phyloP scores from a whole-genome alignment of 2,329 filamentous ascomycete genomes.

The Aspergillus sp. region DNA sequence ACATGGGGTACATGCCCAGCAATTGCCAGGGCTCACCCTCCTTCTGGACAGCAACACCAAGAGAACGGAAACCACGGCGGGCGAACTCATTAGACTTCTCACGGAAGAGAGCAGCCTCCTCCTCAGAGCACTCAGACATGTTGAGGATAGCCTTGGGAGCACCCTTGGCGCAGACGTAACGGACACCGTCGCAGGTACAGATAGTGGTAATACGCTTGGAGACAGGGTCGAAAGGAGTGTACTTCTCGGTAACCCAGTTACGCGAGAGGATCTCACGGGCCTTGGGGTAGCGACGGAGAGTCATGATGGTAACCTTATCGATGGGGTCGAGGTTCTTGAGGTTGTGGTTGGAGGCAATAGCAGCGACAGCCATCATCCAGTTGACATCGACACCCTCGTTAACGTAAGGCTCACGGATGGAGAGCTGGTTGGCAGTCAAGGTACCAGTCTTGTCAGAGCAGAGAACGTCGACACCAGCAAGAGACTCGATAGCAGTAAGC shows the following conservation, averaged over 20 bases:
- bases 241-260: slow-evolving; percentile 71
- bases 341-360: slow-evolving; percentile 71
- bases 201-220: slow-evolving; percentile 71
- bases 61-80: slow-evolving; percentile 71
- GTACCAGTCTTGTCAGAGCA: slow-evolving; percentile 81
- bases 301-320: slow-evolving; percentile 71
- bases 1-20: slow-evolving; percentile 71
- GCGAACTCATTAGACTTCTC: slow-evolving; percentile 69
- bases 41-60: slow-evolving; percentile 72
- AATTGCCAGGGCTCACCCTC: slow-evolving; percentile 67
- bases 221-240: slow-evolving; percentile 65
- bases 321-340: slow-evolving; percentile 72
- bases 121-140: slow-evolving; percentile 60
- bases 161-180: slow-evolving; percentile 68
- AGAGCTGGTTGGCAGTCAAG: slow-evolving; percentile 55
- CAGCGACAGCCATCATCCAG: slow-evolving; percentile 78
- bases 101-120: slow-evolving; percentile 61
- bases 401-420: slow-evolving; percentile 69
- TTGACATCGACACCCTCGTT: slow-evolving; percentile 71
- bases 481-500: slow-evolving; percentile 69
- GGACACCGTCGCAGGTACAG: slow-evolving; percentile 62
- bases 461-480: slow-evolving; percentile 67
- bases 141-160: slow-evolving; percentile 68
- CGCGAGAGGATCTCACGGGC: slow-evolving; percentile 67
- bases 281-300: slow-evolving; percentile 69